Conservation (phyloP, 2,329 filamentous ascomycete genomes). For the Colletotrichum tanaceti region DNA sequence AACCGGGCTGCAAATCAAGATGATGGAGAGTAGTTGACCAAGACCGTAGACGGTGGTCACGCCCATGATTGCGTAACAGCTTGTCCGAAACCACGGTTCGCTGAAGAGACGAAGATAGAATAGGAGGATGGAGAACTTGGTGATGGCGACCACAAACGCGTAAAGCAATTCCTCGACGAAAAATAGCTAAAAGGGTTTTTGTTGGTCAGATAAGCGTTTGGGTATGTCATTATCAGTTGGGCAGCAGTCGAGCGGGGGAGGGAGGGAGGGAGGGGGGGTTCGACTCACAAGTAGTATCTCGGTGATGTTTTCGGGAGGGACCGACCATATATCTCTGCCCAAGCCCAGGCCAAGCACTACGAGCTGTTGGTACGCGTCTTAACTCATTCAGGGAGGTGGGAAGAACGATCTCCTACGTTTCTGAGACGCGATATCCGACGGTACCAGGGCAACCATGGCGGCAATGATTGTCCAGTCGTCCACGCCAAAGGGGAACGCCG, state of each 20-base stretch:
- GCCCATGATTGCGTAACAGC: conserved; percentile 2
- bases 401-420: neutral
- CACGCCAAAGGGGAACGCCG: conserved; percentile 16
- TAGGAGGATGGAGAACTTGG: conserved; percentile 25
- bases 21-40: conserved; percentile 14
- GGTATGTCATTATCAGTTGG: too few relatives aligned
- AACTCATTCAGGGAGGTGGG: too few relatives aligned
- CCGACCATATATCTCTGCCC: conserved; percentile 19
- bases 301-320: conserved; percentile 27
- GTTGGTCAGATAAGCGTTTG: neutral
- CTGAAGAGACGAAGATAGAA: conserved; percentile 29
- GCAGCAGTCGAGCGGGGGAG: too few relatives aligned
- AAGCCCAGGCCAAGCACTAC: conserved; percentile 19
- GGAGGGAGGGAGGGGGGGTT: too few relatives aligned
- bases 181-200: conserved; percentile 5
- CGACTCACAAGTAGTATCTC: conserved; percentile 24
- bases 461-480: conserved; percentile 27
- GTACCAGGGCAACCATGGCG: conserved; percentile 1
- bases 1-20: conserved; percentile 11
- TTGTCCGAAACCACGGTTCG: conserved; percentile 12
- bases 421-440: conserved; percentile 20
- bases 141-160: conserved; percentile 16
- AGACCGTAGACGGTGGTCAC: conserved; percentile 4
- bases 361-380: neutral
- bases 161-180: conserved; percentile 28